Conservation (phyloP, 352 stramenopile genomes). For the Phytophthora palmivora region DNA sequence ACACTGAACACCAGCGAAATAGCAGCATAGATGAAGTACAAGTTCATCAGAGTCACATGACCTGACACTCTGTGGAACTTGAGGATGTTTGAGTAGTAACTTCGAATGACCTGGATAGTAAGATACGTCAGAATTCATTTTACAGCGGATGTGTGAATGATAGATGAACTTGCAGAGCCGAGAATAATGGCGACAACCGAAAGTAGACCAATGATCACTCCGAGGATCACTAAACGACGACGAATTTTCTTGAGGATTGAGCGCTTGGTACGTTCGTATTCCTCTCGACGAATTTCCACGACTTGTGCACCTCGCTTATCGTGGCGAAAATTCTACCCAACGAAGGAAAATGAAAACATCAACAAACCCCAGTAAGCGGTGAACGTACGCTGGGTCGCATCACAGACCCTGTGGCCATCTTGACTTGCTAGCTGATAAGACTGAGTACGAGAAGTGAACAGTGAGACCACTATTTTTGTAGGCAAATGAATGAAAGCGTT, state of each 20-base stretch:
- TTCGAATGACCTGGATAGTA: constrained; percentile 51
- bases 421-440: constrained; percentile 8
- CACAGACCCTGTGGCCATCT: constrained; percentile 47
- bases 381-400: constrained; percentile 68
- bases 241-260: constrained; percentile 81
- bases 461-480: constrained; percentile 29
- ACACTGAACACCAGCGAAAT: constrained; percentile 57
- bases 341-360: neutral
- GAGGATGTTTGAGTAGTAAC: constrained; percentile 51
- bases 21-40: constrained; percentile 77
- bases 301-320: constrained; percentile 63
- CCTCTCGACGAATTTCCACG: constrained; percentile 74
- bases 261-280: constrained; percentile 78
- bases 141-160: neutral
- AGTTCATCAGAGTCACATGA: constrained; percentile 48
- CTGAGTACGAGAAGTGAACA: neutral
- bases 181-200: constrained; percentile 55
- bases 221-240: constrained; percentile 63
- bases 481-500: neutral
- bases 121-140: neutral
- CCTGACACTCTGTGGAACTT: constrained; percentile 51
- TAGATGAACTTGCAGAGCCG: constrained; percentile 46
- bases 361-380: neutral
- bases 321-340: constrained; percentile 82
- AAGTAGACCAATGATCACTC: constrained; percentile 58